Percentiles rank a stretch among this genome's conserved stretches.
Evolutionary conservation across 371 early-diverging fungal species (phyloP).

Genomic region (Capillidium heterosporum): DNA sequence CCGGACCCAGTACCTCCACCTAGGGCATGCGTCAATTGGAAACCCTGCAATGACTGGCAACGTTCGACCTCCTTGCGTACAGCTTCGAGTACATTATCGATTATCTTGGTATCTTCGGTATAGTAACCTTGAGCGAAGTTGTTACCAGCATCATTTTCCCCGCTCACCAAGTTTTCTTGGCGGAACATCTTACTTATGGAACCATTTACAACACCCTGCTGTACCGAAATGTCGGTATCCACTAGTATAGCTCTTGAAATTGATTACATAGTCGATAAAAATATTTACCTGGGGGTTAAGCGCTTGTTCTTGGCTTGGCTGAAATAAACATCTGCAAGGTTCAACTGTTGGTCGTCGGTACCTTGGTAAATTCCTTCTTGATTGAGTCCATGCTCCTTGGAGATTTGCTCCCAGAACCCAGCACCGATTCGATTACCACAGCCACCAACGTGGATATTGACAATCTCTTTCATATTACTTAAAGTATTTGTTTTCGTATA

Average conservation of each 20-base stretch:
- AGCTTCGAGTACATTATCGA: constrained; percentile 91
- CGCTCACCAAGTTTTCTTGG: constrained; percentile 95
- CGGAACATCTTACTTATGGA: constrained; percentile 95
- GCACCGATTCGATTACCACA: constrained; percentile 63
- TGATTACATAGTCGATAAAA: constrained; percentile 66
- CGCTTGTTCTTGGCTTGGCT: constrained; percentile 84
- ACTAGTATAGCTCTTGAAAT: too few relatives aligned
- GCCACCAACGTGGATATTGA: constrained; percentile 98
- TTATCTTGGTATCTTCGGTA: constrained; percentile 96
- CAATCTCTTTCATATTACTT: constrained; percentile 98
- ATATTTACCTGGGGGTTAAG: constrained; percentile 80
- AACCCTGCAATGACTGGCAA: constrained; percentile 94
- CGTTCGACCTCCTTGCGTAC: constrained; percentile 95
- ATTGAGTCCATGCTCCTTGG: constrained; percentile 81
- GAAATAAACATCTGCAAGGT: constrained; percentile 97
- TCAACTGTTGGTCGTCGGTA: constrained; percentile 80
- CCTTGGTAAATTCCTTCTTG: constrained; percentile 58
- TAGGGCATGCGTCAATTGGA: constrained; percentile 95
- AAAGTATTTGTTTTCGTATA: too few relatives aligned
- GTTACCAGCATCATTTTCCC: constrained; percentile 99
- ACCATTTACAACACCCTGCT: too few relatives aligned
- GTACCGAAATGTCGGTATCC: too few relatives aligned
- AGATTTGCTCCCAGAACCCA: constrained; percentile 89
- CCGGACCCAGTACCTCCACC: constrained; percentile 99
- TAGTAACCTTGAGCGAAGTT: constrained; percentile 99